Evolutionary conservation across 2,329 filamentous ascomycete species (phyloP).

Genomic region (Spiromastix sp.): DNA sequence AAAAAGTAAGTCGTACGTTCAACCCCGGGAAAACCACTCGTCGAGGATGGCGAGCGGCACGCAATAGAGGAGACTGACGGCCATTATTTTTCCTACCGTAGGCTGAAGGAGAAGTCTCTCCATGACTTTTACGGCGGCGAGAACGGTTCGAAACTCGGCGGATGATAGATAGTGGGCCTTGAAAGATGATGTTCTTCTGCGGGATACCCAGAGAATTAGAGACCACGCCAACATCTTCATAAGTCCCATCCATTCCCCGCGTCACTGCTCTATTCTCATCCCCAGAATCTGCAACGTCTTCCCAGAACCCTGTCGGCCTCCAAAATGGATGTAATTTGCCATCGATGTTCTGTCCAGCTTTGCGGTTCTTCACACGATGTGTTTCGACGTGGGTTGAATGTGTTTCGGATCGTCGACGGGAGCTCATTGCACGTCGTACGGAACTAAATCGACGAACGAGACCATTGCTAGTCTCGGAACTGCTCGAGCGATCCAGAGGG

Average conservation of each 20-base stretch:
- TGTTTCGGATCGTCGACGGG: slow-evolving; percentile 29
- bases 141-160: slow-evolving; percentile 22
- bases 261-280: slow-evolving; percentile 24
- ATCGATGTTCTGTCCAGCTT: slow-evolving; percentile 35
- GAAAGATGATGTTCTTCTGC: slow-evolving; percentile 34
- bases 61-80: not conserved
- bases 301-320: slow-evolving; percentile 55
- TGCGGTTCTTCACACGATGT: slow-evolving; percentile 31
- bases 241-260: slow-evolving; percentile 16
- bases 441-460: slow-evolving; percentile 25
- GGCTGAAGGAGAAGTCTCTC: slow-evolving; percentile 12
- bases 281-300: slow-evolving; percentile 39
- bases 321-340: slow-evolving; percentile 50
- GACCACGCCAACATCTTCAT: slow-evolving; percentile 35
- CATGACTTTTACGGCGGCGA: slow-evolving; percentile 14
- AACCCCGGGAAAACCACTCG: slow-evolving; percentile 28
- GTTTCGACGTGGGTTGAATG: slow-evolving; percentile 11
- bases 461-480: slow-evolving; percentile 14
- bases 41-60: slow-evolving; percentile 6
- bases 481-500: slow-evolving; percentile 21
- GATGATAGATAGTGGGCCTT: slow-evolving; percentile 28
- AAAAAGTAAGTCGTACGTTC: slow-evolving; percentile 40
- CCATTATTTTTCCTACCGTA: slow-evolving; percentile 5
- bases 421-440: slow-evolving; percentile 26
- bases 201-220: slow-evolving; percentile 49